phyloP scores from a whole-genome alignment of 2,329 filamentous ascomycete species.

The Ophiosphaerella narmari region DNA sequence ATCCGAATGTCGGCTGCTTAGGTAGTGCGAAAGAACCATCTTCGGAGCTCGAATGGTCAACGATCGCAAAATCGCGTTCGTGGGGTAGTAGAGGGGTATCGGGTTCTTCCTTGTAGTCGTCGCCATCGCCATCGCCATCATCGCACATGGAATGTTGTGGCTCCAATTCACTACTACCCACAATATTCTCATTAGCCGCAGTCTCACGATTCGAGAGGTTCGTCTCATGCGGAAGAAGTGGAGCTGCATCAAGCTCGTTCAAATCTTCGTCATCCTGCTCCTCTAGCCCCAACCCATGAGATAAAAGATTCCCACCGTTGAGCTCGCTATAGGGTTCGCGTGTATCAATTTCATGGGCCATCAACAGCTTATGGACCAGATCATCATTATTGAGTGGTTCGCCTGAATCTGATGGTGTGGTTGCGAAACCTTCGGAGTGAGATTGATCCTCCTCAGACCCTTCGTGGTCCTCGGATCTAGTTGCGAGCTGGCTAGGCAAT shows the following conservation, averaged over 20 bases:
- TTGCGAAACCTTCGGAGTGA: conserved; percentile 19
- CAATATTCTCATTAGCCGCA: conserved; percentile 20
- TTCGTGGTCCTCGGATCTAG: conserved; percentile 23
- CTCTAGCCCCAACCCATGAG: conserved; percentile 25
- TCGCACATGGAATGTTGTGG: conserved; percentile 15
- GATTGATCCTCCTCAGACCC: conserved; percentile 24
- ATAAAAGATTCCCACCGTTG: conserved; percentile 20
- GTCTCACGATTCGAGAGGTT: conserved; percentile 20
- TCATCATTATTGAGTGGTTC: conserved; percentile 16
- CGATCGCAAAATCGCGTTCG: conserved; percentile 18
- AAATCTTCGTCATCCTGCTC: conserved; percentile 13
- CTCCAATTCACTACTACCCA: conserved; percentile 8
- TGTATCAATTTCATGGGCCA: conserved; percentile 15
- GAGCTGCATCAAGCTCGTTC: conserved; percentile 33
- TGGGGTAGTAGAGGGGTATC: conserved; percentile 29
- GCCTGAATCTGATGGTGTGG: conserved; percentile 22
- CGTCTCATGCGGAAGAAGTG: conserved; percentile 47
- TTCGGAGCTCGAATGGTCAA: conserved; percentile 19
- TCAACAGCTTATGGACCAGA: conserved; percentile 13
- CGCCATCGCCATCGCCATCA: conserved; percentile 5
- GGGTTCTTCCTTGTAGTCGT: conserved; percentile 5
- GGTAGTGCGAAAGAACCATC: conserved; percentile 11
- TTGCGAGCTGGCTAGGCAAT: conserved; percentile 38
- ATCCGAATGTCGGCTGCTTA: conserved; percentile 12
- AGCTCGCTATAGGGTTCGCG: conserved; percentile 5